These are phyloP conservation scores for Neurospora terricola DNA, from an alignment of 495 filamentous ascomycete genomes.

Conservation along the genomic window DNA sequence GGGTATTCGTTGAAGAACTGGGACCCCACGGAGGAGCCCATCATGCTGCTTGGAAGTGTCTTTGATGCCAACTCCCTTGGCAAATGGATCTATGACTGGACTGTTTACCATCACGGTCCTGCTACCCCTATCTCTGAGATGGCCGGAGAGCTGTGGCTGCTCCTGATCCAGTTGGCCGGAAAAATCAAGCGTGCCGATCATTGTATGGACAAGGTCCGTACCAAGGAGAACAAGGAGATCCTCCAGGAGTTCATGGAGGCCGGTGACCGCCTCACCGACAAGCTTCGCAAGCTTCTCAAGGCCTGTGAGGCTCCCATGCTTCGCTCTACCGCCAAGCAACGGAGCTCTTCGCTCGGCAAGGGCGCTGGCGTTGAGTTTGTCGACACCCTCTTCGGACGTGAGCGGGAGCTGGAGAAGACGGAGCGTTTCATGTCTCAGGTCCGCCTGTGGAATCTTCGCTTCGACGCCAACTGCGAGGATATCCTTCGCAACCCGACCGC, in stretches of 20 bases:
- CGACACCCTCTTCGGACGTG: slow-evolving; percentile 89
- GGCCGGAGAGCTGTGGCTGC: slow-evolving; percentile 89
- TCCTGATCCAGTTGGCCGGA: slow-evolving; percentile 89
- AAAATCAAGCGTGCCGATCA: slow-evolving; percentile 92
- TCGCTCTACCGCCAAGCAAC: slow-evolving; percentile 44
- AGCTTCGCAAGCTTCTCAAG: slow-evolving; percentile 80
- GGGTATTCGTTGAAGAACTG: slow-evolving; percentile 98
- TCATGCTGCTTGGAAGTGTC: slow-evolving; percentile 87
- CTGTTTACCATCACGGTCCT: slow-evolving; percentile 81
- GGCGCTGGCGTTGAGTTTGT: slow-evolving; percentile 94
- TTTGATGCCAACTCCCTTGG: slow-evolving; percentile 96
- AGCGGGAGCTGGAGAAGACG: slow-evolving; percentile 85
- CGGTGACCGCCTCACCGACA: slow-evolving; percentile 77
- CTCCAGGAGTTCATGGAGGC: slow-evolving; percentile 88
- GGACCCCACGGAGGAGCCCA: slow-evolving; percentile 87
- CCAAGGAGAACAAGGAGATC: slow-evolving; percentile 62
- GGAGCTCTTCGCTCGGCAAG: slow-evolving; percentile 74
- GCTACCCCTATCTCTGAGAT: slow-evolving; percentile 82
- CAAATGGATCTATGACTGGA: slow-evolving; percentile 99
- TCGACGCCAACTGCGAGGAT: slow-evolving; percentile 92
- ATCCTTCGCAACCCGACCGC: slow-evolving; percentile 57
- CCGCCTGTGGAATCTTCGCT: slow-evolving; percentile 88
- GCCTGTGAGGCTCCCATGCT: slow-evolving; percentile 87
- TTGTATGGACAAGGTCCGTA: slow-evolving; percentile 61
- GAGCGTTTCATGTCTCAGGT: slow-evolving; percentile 90